A percentile compares a stretch with the other conserved stretches of the same genome.
phyloP scores from a whole-genome alignment of 768 basidiomycete genomes.

The Tulasnella sp. region DNA sequence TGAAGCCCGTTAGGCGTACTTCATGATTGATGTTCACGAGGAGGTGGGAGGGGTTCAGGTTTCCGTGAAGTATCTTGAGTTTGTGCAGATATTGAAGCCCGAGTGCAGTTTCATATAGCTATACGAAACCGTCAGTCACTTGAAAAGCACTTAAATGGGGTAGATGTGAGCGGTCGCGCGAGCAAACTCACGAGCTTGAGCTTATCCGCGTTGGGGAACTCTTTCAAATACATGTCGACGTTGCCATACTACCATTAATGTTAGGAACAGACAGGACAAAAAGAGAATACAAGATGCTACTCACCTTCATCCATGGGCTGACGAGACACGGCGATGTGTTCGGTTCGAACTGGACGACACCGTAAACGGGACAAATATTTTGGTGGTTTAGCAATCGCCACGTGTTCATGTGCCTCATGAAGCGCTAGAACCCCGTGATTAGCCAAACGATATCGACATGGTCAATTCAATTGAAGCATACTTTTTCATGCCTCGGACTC shows the following conservation, averaged over 20 bases:
- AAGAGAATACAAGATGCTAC: not conserved
- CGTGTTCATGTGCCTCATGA: not conserved
- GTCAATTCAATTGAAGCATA: not conserved
- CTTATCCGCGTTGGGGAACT: not conserved
- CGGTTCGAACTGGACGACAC: not conserved
- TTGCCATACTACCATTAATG: not conserved
- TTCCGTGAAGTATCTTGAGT: not conserved
- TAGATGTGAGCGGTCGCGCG: not conserved
- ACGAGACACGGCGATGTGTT: not conserved
- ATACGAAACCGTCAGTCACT: not conserved
- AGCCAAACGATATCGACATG: not conserved
- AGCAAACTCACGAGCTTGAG: not conserved
- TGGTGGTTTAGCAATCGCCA: not conserved
- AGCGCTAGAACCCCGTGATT: not conserved
- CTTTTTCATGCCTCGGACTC: not conserved
- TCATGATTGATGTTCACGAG: not conserved
- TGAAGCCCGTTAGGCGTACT: not conserved
- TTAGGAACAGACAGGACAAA: not conserved
- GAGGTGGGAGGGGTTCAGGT: not conserved
- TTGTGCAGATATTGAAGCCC: not conserved
- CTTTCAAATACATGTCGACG: not conserved
- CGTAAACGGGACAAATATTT: not conserved
- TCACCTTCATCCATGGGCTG: not conserved
- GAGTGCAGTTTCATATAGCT: not conserved
- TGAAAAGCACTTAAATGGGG: not conserved